Percentiles rank a stretch among this genome's conserved stretches.
Conservation (phyloP, 1,284 basidiomycete genomes). For the Malassezia pachydermatis region DNA sequence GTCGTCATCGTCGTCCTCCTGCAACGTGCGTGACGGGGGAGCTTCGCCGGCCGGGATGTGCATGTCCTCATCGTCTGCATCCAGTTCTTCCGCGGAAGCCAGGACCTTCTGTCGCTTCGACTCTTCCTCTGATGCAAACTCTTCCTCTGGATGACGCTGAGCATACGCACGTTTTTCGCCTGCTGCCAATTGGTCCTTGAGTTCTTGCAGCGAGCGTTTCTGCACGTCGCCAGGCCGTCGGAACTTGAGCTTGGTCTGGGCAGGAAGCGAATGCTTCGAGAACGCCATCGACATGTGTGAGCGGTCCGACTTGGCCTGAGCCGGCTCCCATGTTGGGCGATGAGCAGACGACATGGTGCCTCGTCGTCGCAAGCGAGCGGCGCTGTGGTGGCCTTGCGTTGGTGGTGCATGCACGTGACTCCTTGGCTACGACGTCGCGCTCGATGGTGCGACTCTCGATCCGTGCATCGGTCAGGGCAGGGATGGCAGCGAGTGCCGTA, state of each 20-base stretch:
- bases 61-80: slow-evolving; percentile 20
- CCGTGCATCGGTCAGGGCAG: too few species aligned
- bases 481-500: too few species aligned
- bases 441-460: too few species aligned
- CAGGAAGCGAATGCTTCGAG: slow-evolving; percentile 20
- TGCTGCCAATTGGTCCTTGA: slow-evolving; percentile 32
- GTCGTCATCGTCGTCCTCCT: slow-evolving; percentile 13
- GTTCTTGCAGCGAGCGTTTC: slow-evolving; percentile 21
- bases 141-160: slow-evolving; percentile 10
- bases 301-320: slow-evolving; percentile 27
- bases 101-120: slow-evolving; percentile 18
- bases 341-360: slow-evolving; percentile 39
- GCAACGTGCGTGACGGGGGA: too few species aligned
- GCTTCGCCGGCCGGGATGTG: background rate
- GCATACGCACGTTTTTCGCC: slow-evolving; percentile 21
- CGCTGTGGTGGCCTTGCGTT: too few species aligned
- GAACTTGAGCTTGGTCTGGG: slow-evolving; percentile 44
- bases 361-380: too few species aligned
- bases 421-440: too few species aligned
- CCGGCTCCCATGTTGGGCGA: slow-evolving; percentile 42
- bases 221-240: slow-evolving; percentile 24
- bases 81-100: slow-evolving; percentile 9
- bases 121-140: slow-evolving; percentile 11
- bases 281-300: slow-evolving; percentile 24
- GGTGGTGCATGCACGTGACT: too few species aligned